These are phyloP conservation scores for Mesostigma viride DNA, from an alignment of 139 green algal genomes.

Conservation along the genomic window DNA sequence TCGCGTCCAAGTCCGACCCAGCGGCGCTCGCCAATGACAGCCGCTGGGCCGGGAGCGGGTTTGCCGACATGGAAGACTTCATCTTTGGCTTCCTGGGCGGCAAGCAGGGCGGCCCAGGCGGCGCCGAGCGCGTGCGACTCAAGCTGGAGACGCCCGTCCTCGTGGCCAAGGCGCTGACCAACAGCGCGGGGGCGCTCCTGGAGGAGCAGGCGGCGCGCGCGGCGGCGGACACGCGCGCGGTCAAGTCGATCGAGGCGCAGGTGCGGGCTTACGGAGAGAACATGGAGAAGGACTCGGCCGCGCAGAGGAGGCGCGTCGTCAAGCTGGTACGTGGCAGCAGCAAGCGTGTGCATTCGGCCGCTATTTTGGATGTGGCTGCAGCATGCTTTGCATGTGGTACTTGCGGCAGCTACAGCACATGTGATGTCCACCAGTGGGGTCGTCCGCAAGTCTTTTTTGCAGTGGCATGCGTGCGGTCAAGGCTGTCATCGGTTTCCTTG, in stretches of 20 bases:
- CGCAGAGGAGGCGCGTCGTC: slow-evolving; percentile 43
- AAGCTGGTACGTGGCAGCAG: neutral
- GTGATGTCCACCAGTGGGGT: no score
- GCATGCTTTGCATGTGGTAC: no score
- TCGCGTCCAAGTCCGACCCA: neutral
- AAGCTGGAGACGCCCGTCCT: slow-evolving; percentile 89
- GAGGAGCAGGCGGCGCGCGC: slow-evolving; percentile 29
- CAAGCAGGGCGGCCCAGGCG: slow-evolving; percentile 9
- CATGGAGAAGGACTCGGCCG: slow-evolving; percentile 63
- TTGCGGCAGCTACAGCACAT: no score
- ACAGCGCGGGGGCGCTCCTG: slow-evolving; percentile 47
- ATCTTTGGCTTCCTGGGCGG: slow-evolving; percentile 70
- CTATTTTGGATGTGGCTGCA: no score
- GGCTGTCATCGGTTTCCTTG: no score
- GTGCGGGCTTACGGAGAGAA: slow-evolving; percentile 51
- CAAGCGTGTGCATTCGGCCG: no score
- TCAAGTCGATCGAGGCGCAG: slow-evolving; percentile 51
- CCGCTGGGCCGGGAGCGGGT: slow-evolving; percentile 11
- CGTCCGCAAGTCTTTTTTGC: no score
- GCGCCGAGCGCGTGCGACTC: slow-evolving; percentile 68
- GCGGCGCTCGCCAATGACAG: neutral
- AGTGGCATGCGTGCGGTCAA: no score
- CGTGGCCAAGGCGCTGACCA: slow-evolving; percentile 70
- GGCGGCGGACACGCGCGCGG: slow-evolving; percentile 37
- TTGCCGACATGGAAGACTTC: slow-evolving; percentile 31